phyloP scores from a whole-genome alignment of 257 asterid genomes.

The Leonotis leonurus region DNA sequence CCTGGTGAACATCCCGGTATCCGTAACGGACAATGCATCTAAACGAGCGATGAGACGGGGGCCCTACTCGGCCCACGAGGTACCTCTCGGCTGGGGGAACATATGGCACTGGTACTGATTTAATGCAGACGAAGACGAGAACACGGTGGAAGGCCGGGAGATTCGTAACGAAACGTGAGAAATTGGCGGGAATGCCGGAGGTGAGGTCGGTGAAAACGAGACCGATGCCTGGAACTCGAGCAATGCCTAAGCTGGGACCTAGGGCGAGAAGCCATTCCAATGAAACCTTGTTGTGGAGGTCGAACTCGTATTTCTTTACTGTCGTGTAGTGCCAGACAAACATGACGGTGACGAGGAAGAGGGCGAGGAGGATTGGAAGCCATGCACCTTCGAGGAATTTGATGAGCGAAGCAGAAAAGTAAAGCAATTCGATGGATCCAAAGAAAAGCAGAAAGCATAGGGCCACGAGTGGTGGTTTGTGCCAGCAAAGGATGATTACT shows the following conservation, averaged over 20 bases:
- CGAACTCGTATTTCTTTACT: slow-evolving; percentile 72
- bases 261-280: slow-evolving; percentile 83
- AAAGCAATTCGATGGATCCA: slow-evolving; percentile 78
- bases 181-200: slow-evolving; percentile 91
- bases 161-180: slow-evolving; percentile 87
- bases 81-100: slow-evolving; percentile 81
- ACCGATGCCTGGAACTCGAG: slow-evolving; percentile 92
- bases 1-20: slow-evolving; percentile 90
- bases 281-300: slow-evolving; percentile 92
- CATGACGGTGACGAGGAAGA: slow-evolving; percentile 83
- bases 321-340: slow-evolving; percentile 96
- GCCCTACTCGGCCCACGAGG: slow-evolving; percentile 92
- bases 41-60: slow-evolving; percentile 77
- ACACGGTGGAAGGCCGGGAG: slow-evolving; percentile 93
- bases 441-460: slow-evolving; percentile 70
- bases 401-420: slow-evolving; percentile 85
- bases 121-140: slow-evolving; percentile 80
- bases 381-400: slow-evolving; percentile 97
- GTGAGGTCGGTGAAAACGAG: slow-evolving; percentile 87
- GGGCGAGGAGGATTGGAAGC: slow-evolving; percentile 95
- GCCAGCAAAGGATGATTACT: slow-evolving; percentile 89
- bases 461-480: slow-evolving; percentile 77
- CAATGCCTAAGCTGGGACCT: slow-evolving; percentile 96
- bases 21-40: slow-evolving; percentile 91
- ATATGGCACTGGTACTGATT: slow-evolving; percentile 82